Conservation (phyloP, 345 rosid genomes). For the Rhodomyrtus tomentosa region DNA sequence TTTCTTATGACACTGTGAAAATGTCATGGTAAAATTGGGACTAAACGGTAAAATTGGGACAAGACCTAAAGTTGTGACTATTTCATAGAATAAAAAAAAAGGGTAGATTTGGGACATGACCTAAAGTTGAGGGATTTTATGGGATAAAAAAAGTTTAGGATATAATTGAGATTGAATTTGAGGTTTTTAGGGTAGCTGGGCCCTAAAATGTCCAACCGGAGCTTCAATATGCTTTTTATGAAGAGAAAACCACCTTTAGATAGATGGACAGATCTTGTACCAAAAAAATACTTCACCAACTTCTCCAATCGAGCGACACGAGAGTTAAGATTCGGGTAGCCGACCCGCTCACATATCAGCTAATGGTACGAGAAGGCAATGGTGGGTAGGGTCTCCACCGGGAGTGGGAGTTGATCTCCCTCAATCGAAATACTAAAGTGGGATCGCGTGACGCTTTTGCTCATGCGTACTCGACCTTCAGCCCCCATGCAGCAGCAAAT, state of each 20-base stretch:
- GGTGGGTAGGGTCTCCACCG: background rate
- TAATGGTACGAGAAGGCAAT: background rate
- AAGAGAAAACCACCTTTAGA: background rate
- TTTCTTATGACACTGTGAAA: no score
- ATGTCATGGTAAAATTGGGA: no score
- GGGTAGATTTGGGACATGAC: no score
- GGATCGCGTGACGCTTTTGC: background rate
- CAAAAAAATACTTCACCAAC: background rate
- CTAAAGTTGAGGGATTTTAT: no score
- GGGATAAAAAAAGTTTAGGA: no score
- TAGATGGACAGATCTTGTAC: background rate
- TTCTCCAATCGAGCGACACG: background rate
- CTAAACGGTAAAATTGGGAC: no score
- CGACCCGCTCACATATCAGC: background rate
- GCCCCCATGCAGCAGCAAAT: background rate
- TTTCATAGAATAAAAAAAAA: no score
- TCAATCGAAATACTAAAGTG: background rate
- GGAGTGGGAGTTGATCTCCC: background rate
- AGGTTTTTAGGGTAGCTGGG: no score
- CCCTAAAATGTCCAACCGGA: background rate
- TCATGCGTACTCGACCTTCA: background rate
- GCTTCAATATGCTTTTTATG: background rate
- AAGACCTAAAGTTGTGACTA: no score
- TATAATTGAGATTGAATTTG: no score
- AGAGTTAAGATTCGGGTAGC: background rate